phyloP scores from a whole-genome alignment of 2,329 filamentous ascomycete species.

The Penicillium verrucosum region DNA sequence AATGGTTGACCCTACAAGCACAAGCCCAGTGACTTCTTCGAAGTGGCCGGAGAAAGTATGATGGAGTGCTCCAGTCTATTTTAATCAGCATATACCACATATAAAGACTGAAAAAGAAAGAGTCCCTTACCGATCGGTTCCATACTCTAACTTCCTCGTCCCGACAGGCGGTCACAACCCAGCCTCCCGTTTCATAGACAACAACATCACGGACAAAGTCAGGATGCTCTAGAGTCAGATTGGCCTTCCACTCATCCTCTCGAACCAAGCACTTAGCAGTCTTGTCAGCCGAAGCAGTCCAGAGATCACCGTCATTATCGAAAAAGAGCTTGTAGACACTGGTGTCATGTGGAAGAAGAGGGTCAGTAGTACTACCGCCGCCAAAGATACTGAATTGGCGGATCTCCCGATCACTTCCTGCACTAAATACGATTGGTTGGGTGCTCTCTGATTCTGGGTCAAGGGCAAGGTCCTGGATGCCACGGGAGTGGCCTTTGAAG shows the following conservation, averaged over 20 bases:
- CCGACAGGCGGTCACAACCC: constrained; percentile 82
- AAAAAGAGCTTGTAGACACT: constrained; percentile 81
- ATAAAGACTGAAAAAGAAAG: neutral
- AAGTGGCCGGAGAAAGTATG: constrained; percentile 79
- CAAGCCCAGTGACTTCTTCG: constrained; percentile 83
- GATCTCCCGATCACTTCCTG: constrained; percentile 76
- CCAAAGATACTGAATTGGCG: constrained; percentile 55
- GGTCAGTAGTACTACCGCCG: constrained; percentile 49
- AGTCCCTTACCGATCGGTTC: constrained; percentile 57
- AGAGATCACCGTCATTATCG: constrained; percentile 70
- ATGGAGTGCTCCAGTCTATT: constrained; percentile 65
- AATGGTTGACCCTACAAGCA: constrained; percentile 58
- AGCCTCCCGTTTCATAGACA: constrained; percentile 64
- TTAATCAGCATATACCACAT: constrained; percentile 28
- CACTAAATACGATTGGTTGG: constrained; percentile 65
- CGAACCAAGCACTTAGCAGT: constrained; percentile 76
- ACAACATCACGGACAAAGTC: constrained; percentile 86
- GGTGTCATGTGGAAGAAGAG: constrained; percentile 80
- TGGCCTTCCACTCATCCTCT: constrained; percentile 63
- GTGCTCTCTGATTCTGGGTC: constrained; percentile 56
- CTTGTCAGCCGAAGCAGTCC: constrained; percentile 91
- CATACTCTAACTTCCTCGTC: constrained; percentile 91
- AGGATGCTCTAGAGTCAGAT: constrained; percentile 73
- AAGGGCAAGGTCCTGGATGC: constrained; percentile 73
- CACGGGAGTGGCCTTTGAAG: constrained; percentile 73